Evolutionary conservation across 2,329 filamentous ascomycete species (phyloP), one percentile per base, ranked within the genome.

Genomic region (Fusarium sp.): DNA sequence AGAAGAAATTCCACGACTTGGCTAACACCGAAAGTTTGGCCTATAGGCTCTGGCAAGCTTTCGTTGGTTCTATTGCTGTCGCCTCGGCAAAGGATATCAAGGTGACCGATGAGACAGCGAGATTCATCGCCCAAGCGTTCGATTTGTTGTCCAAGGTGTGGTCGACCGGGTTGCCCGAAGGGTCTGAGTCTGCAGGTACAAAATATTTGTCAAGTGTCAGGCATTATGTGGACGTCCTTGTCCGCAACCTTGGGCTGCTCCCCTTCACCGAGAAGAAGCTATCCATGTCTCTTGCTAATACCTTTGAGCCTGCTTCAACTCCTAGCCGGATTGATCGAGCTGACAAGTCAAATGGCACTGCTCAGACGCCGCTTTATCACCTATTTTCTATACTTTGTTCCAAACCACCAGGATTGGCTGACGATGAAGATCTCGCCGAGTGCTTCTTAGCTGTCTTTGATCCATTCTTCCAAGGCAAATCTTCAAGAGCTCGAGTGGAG

Each of bases 51-150:
- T 94, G 92, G 92, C 81, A 84, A 35, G 85, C 88, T 3, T 84
- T 94, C 18, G 85, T 94, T 48, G 83, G 85, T 7, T 89, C 91
- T 3, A 85, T 95, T 33, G 88, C 90, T 6, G 88, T 89, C 55
- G 93, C 93, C 44, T 92, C 92, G 31, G 88, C 87, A 47, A 97
- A 98, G 82, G 96, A 99, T 82, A 92, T 99, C 76, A 97, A 96
- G 77, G 91, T 95, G 12, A 95, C 94, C 0, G 89, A 89, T 18
- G 96, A 98, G 70, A 94, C 95, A 3, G 93, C 94, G 78, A 89
- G 91, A 69, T 96, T 95, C 66, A 88, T 98, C 70, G 92, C 93
- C 28, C 87, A 90, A 47, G 87, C 95, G 28, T 87, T 96, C 56
- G 90, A 90, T 47, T 82, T 95, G 28, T 83, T 98, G 12, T 88